Percentiles rank a stretch among this genome's conserved stretches.
Evolutionary conservation across 2,329 filamentous ascomycete species (phyloP).

Genomic region (Colletotrichum tropicale): DNA sequence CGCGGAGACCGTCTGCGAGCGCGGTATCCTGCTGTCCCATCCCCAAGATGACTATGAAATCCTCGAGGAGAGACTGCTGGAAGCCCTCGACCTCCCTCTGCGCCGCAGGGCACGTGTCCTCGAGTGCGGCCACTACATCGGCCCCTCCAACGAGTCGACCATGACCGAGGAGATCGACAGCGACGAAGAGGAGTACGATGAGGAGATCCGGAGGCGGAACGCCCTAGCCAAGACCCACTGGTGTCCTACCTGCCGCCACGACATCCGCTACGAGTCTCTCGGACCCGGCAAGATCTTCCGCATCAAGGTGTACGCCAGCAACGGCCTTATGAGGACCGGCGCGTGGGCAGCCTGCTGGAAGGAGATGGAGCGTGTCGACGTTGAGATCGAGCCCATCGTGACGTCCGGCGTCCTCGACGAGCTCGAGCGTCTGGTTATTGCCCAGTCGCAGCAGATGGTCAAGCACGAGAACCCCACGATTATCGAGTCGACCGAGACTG

Average conservation of each 20-base stretch:
- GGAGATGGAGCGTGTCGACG: slow-evolving; percentile 98
- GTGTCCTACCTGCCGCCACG: slow-evolving; percentile 60
- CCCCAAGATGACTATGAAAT: slow-evolving; percentile 82
- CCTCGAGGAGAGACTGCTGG: slow-evolving; percentile 47
- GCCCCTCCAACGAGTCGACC: slow-evolving; percentile 56
- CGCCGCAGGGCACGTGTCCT: slow-evolving; percentile 70
- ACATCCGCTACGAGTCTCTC: slow-evolving; percentile 59
- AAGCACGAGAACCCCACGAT: slow-evolving; percentile 32
- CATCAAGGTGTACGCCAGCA: slow-evolving; percentile 91
- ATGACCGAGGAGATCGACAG: slow-evolving; percentile 49
- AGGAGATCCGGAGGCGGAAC: slow-evolving; percentile 23
- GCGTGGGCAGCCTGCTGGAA: slow-evolving; percentile 95
- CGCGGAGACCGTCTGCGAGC: slow-evolving; percentile 73
- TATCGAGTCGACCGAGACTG: slow-evolving; percentile 14
- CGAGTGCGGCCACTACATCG: slow-evolving; percentile 78
- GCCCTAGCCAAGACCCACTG: slow-evolving; percentile 49
- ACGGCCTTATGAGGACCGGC: slow-evolving; percentile 88
- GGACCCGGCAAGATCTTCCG: slow-evolving; percentile 67
- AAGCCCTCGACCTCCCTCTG: slow-evolving; percentile 68
- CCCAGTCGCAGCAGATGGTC: slow-evolving; percentile 41
- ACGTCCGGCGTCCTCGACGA: slow-evolving; percentile 58
- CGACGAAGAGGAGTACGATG: slow-evolving; percentile 47
- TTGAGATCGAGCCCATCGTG: slow-evolving; percentile 82
- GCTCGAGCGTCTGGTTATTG: slow-evolving; percentile 59
- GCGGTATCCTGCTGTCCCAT: slow-evolving; percentile 78